phyloP scores from a whole-genome alignment of 1,139 yeast species.

The Debaryomyces fabryi region DNA sequence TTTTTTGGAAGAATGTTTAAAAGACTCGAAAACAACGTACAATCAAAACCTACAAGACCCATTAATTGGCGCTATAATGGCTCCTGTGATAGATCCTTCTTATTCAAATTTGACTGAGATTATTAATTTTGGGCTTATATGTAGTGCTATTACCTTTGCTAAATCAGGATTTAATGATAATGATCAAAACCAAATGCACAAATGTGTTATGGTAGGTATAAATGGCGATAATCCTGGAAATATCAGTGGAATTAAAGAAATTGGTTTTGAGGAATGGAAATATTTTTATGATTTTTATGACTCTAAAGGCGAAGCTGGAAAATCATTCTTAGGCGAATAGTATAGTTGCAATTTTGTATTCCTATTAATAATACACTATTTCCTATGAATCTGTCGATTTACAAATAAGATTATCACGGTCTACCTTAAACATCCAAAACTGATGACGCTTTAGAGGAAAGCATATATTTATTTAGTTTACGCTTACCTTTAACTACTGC shows the following conservation, averaged over 20 bases:
- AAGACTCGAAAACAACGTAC: constrained; percentile 11
- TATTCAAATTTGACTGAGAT: constrained; percentile 59
- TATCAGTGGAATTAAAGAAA: constrained; percentile 40
- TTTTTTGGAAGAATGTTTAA: constrained; percentile 42
- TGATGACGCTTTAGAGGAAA: too few relatives aligned
- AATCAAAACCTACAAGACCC: constrained; percentile 11
- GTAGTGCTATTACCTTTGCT: constrained; percentile 59
- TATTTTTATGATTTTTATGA: constrained; percentile 43
- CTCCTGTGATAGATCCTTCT: constrained; percentile 57
- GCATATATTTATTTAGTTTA: too few relatives aligned
- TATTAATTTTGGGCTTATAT: constrained; percentile 58
- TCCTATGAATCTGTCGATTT: too few relatives aligned
- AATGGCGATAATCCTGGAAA: constrained; percentile 37
- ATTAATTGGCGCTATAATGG: constrained; percentile 57
- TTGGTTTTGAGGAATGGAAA: constrained; percentile 48
- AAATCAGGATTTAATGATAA: constrained; percentile 37
- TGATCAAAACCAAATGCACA: constrained; percentile 28
- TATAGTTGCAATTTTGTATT: too few relatives aligned
- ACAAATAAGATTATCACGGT: too few relatives aligned
- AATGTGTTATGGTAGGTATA: constrained; percentile 45
- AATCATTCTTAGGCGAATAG: constrained; percentile 7
- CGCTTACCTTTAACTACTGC: too few relatives aligned
- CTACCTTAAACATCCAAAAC: too few relatives aligned
- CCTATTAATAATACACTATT: too few relatives aligned
- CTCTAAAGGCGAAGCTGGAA: constrained; percentile 16